phyloP scores from a whole-genome alignment of 2,329 filamentous ascomycete genomes.

The Fragosphaeria purpurea region DNA sequence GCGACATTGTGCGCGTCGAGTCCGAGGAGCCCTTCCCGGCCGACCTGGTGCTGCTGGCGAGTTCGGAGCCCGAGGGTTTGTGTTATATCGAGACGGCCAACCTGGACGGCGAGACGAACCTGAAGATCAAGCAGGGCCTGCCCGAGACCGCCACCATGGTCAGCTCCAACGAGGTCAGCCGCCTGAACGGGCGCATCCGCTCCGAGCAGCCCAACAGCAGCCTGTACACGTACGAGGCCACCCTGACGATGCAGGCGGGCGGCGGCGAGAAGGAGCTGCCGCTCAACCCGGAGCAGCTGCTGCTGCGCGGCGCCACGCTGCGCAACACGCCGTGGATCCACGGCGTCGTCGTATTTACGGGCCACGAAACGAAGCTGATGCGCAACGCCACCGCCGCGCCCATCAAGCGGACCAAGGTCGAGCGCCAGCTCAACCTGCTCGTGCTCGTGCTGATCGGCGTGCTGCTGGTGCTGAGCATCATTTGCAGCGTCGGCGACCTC shows the following conservation, averaged over 20 bases:
- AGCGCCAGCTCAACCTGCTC: conserved; percentile 84
- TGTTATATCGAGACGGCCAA: conserved; percentile 99
- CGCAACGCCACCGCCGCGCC: conserved; percentile 93
- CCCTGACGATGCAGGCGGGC: conserved; percentile 79
- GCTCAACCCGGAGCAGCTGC: conserved; percentile 81
- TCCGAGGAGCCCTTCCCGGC: conserved; percentile 93
- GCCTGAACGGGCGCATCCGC: conserved; percentile 74
- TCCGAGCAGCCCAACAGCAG: conserved; percentile 98
- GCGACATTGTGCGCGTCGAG: conserved; percentile 85
- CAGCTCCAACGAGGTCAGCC: conserved; percentile 73
- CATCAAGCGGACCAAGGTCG: conserved; percentile 95
- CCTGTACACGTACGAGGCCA: conserved; percentile 95
- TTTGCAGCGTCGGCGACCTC: conserved; percentile 86
- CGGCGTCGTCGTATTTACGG: conserved; percentile 91
- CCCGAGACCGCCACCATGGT: conserved; percentile 86
- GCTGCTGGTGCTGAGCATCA: conserved; percentile 71
- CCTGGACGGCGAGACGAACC: conserved; percentile 91
- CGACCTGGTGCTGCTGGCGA: conserved; percentile 83
- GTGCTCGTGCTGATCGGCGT: conserved; percentile 85
- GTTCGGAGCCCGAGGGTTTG: conserved; percentile 91
- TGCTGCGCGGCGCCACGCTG: conserved; percentile 85
- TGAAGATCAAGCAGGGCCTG: conserved; percentile 97
- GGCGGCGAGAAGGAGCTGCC: conserved; percentile 89
- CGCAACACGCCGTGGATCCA: conserved; percentile 97
- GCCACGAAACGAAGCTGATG: conserved; percentile 98